phyloP scores from a whole-genome alignment of 441 rosid genomes.

The Aleurites moluccanus region DNA sequence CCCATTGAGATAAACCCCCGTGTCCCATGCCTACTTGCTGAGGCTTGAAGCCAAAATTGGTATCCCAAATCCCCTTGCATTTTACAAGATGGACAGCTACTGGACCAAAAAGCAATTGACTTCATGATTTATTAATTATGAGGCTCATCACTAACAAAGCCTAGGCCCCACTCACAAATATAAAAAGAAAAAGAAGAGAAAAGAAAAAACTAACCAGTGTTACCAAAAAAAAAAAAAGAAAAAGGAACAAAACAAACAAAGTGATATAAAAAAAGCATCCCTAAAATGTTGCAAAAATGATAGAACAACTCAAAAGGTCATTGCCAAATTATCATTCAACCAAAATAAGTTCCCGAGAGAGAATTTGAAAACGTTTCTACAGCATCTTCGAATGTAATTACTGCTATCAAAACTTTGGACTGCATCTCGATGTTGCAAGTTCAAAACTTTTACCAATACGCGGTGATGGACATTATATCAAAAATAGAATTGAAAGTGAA shows the following conservation, averaged over 20 bases:
- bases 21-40: not conserved
- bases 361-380: not conserved
- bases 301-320: not conserved
- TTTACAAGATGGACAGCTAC: not conserved
- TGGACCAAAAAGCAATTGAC: not conserved
- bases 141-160: not conserved
- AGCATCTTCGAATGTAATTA: not conserved
- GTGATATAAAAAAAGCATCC: not conserved
- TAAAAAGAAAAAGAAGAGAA: not conserved
- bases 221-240: too few species aligned
- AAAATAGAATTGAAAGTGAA: not conserved
- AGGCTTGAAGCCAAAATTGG: not conserved
- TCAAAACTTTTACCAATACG: not conserved
- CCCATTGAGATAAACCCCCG: not conserved
- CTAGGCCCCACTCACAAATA: not conserved
- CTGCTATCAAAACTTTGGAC: constrained; percentile 3
- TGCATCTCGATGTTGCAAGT: not conserved
- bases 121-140: not conserved
- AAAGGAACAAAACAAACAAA: not conserved
- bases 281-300: not conserved
- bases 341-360: not conserved
- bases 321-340: not conserved
- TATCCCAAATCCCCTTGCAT: not conserved
- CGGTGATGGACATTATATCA: not conserved
- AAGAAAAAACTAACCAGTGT: too few species aligned